Evolutionary conservation across 495 filamentous ascomycete species (phyloP).

Genomic region (Podospora australis): DNA sequence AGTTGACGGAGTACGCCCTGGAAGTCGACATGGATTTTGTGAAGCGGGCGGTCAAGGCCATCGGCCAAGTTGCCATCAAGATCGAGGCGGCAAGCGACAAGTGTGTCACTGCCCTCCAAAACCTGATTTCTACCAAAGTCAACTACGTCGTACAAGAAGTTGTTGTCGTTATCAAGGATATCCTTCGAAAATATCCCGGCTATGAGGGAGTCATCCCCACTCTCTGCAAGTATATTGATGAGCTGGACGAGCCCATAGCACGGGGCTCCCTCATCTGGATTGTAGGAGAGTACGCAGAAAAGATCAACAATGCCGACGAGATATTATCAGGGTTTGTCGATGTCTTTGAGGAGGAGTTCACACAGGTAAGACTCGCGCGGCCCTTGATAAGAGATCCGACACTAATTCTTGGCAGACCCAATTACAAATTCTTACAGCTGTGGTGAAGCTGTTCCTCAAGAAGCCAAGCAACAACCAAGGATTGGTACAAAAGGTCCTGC

Average conservation of each 20-base stretch:
- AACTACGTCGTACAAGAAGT: slow-evolving; percentile 99
- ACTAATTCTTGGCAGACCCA: slow-evolving; percentile 56
- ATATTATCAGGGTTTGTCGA: slow-evolving; percentile 92
- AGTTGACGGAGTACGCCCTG: slow-evolving; percentile 93
- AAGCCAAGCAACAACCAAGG: slow-evolving; percentile 82
- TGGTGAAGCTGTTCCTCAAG: slow-evolving; percentile 96
- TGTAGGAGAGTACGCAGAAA: slow-evolving; percentile 96
- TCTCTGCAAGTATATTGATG: slow-evolving; percentile 93
- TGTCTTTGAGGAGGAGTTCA: slow-evolving; percentile 84
- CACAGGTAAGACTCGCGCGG: too few relatives aligned
- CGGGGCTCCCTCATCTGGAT: slow-evolving; percentile 95
- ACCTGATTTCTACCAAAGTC: slow-evolving; percentile 93
- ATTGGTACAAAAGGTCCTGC: slow-evolving; percentile 87
- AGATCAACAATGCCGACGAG: slow-evolving; percentile 92
- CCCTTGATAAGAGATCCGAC: too few relatives aligned
- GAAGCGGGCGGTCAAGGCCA: slow-evolving; percentile 84
- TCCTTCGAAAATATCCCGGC: slow-evolving; percentile 93
- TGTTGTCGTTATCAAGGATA: slow-evolving; percentile 97
- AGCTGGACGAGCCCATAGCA: slow-evolving; percentile 90
- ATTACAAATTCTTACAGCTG: slow-evolving; percentile 90
- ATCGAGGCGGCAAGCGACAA: slow-evolving; percentile 90
- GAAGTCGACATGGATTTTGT: slow-evolving; percentile 99
- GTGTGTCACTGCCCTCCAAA: slow-evolving; percentile 88
- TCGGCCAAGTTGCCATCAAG: slow-evolving; percentile 97
- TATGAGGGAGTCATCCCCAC: slow-evolving; percentile 98